Base-by-base conservation (phyloP, 164 flowering plant species). In the Hamamelis virginiana region DNA sequence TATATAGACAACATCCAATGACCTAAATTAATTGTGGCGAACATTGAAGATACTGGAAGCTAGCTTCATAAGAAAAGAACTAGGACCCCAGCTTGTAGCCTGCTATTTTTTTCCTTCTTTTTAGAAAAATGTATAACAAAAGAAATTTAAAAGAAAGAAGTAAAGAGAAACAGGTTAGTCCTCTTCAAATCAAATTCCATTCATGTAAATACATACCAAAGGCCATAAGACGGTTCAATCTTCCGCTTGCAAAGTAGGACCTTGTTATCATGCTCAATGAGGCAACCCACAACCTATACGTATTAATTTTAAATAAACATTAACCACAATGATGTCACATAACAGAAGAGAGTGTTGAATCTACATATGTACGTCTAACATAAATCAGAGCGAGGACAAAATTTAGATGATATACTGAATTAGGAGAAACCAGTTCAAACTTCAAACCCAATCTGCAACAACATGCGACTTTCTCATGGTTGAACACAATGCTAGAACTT, bases 281-380 rank as follows among this genome's bases (percentile, higher is more conserved):
- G 87, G 83, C 98, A 94, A 59, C 98, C 98, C 46, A 92, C 97
- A 57, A 92, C 97, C 97, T 94, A 74, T 1, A 73, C 48, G 44
- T 13, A 65, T 16, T n/a, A n/a, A 44, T 74, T 38, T 43, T 44
- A 28, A 10, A 10, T 47, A 60, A 65, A 61, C 27, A 27, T 13
- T 41, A 74, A n/a, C 21, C 26, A 56, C 38, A 33, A 38, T 44
- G 52, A 56, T 43, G 62, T 65, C 10, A 5, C 43, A 56, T 23
- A 14, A 28, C 45, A 22, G 52, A 25, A 67, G 46, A 25, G n/a
- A 33, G n/a, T n/a, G n/a, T n/a, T n/a, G 8, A 6, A 15, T 19
- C 1, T 8, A 59, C 21, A 5, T 9, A 22, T 19, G 12, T 1
- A 55, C 22, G 59, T 21, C 12, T 10, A n/a, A 0, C 13, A 55